phyloP scores from a whole-genome alignment of 768 basidiomycete species.

The Leccinum uliginosum region DNA sequence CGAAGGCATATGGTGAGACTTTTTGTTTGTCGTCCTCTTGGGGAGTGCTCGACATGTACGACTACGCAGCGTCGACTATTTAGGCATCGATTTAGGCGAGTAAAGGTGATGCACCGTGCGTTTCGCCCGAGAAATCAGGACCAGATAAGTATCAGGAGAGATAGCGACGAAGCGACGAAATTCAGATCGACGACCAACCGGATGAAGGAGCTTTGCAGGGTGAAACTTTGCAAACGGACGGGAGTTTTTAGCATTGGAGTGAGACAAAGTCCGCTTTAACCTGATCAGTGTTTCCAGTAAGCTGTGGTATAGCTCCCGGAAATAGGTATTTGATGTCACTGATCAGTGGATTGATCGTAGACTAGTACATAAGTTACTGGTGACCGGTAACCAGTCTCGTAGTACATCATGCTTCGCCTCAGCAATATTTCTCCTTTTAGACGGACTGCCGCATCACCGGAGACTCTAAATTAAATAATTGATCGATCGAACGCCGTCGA shows the following conservation, averaged over 20 bases:
- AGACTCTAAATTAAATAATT: no score
- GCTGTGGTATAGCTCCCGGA: not conserved
- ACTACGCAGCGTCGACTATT: slow-evolving; percentile 1
- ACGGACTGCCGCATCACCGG: no score
- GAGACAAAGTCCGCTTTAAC: not conserved
- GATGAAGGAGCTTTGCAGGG: not conserved
- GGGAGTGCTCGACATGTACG: slow-evolving; percentile 6
- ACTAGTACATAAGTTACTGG: no score
- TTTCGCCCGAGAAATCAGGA: slow-evolving; percentile 1
- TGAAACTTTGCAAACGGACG: not conserved
- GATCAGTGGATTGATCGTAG: not conserved
- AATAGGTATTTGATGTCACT: not conserved
- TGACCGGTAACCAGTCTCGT: not conserved
- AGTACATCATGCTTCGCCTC: no score
- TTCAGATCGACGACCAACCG: slow-evolving; percentile 1
- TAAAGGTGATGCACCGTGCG: not conserved
- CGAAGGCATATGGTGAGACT: not conserved
- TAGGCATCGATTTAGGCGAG: slow-evolving; percentile 4
- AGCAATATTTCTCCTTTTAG: no score
- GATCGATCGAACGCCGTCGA: no score
- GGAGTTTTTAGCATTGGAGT: not conserved
- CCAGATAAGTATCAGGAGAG: not conserved
- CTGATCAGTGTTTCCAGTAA: no score
- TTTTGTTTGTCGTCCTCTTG: not conserved
- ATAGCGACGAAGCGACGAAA: not conserved